Base-by-base conservation (phyloP, 2,329 filamentous ascomycete species). In the Coniochaeta hoffmannii region DNA sequence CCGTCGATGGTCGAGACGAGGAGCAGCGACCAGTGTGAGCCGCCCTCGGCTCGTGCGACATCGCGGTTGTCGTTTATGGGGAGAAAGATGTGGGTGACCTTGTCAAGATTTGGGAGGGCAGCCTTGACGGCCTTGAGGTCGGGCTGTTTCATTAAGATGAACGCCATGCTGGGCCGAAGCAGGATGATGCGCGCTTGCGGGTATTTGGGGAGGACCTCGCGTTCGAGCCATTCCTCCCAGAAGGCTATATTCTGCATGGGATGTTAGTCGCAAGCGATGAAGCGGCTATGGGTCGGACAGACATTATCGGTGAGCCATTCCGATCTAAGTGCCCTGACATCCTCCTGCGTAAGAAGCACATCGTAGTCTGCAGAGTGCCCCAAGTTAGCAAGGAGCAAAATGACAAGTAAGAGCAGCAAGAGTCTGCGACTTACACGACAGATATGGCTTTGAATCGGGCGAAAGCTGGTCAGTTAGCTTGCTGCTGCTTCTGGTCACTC, bases 231-330 rank as follows among this genome's bases (percentile, higher is more conserved):
- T 80, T 97, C 93, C 80, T 97, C 89, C 93, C 94, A 99, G 69
- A 99, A 97, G 53, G 90, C 87, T 62, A 99, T 97, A 64, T 91
- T 92, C 89, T 93, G 64, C 90, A 91, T 88, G 92, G 63, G 26
- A 24, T 4, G 64, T 61, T 62, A 28, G 59, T 68, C 60, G 68
- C 64, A 28, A 32, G 9, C 22, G 17, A n/a, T 11, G 14, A n/a
- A 35, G 46, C 24, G 26, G 24, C 52, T 62, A 52, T 58, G 58
- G 46, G 14, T n/a, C 12, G 12, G 41, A 73, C 81, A 62, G 77
- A 92, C 89, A 75, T 96, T 97, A 70, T 99, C 94, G 44, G 93
- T 97, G 53, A 99, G 78, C 94, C 94, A 99, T 77, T 97, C 94
- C 71, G 89, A 80, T 72, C 89, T 90, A 57, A 99, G 82, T 15